Conservation (phyloP, 306 rosid species). For the Trichosanthes truncata region DNA sequence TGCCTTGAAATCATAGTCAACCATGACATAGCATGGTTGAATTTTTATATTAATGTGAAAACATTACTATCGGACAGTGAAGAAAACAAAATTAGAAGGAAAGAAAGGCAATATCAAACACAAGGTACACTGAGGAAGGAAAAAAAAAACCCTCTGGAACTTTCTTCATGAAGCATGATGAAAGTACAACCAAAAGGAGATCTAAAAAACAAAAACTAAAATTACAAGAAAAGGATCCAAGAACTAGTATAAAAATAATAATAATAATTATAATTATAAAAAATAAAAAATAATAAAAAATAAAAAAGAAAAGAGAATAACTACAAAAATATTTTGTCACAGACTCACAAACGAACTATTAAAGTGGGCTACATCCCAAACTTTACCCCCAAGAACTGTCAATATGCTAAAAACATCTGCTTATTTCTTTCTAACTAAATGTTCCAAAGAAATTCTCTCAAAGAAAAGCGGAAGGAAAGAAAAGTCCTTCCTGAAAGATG, state of each 20-base stretch:
- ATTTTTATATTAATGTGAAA: not conserved
- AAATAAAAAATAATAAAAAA: no score
- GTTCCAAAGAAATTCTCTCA: not conserved
- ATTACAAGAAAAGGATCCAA: not conserved
- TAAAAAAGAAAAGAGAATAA: not conserved
- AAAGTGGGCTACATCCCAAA: not conserved
- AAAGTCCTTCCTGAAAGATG: not conserved
- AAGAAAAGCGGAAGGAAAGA: not conserved
- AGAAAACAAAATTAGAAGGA: not conserved
- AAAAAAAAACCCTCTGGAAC: not conserved
- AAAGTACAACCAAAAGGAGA: not conserved
- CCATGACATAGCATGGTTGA: not conserved
- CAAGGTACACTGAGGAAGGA: not conserved
- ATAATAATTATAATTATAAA: no score
- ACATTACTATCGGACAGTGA: not conserved
- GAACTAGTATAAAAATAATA: not conserved
- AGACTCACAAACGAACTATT: not conserved
- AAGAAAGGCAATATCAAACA: not conserved
- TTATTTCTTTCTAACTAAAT: not conserved
- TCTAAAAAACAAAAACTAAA: not conserved
- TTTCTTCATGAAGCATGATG: not conserved
- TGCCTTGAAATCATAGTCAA: not conserved
- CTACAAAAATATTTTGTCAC: not conserved
- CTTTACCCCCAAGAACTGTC: not conserved
- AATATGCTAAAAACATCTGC: not conserved